A percentile compares a stretch with the other conserved stretches of the same genome.
Evolutionary conservation across 2,329 filamentous ascomycete species (phyloP).

Genomic region (Rachicladosporium sp.): DNA sequence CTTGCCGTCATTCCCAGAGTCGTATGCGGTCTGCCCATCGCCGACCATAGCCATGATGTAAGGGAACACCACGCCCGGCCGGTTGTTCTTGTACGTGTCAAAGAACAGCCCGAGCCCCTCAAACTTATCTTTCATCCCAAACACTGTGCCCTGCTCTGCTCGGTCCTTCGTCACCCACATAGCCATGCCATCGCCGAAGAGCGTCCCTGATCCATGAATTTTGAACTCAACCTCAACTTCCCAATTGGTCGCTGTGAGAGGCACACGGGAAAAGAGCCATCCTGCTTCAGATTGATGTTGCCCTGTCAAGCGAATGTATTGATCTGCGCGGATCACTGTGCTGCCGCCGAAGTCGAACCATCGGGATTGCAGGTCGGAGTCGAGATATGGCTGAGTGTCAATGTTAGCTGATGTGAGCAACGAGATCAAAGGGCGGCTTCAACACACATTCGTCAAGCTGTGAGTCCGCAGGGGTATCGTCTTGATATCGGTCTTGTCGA

Average conservation of each 20-base stretch:
- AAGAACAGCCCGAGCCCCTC: conserved; percentile 92
- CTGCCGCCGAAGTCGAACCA: conserved; percentile 99
- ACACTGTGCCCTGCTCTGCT: conserved; percentile 67
- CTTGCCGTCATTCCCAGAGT: conserved; percentile 92
- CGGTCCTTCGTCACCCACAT: conserved; percentile 97
- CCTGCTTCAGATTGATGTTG: conserved; percentile 83
- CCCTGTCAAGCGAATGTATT: conserved; percentile 83
- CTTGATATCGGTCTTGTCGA: conserved; percentile 18
- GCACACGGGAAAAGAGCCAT: conserved; percentile 88
- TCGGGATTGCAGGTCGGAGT: conserved; percentile 93
- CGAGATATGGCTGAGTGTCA: conserved; percentile 67
- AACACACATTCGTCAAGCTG: conserved; percentile 18
- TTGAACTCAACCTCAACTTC: conserved; percentile 95
- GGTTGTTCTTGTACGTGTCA: conserved; percentile 99
- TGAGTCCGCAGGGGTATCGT: conserved; percentile 25
- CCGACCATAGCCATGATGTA: conserved; percentile 98
- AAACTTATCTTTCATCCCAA: conserved; percentile 77
- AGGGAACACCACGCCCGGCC: conserved; percentile 87
- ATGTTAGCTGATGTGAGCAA: conserved; percentile 1
- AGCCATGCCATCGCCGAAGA: conserved; percentile 93
- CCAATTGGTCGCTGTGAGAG: conserved; percentile 96
- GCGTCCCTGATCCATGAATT: conserved; percentile 74
- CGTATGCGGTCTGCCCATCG: conserved; percentile 77
- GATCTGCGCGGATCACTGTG: conserved; percentile 65
- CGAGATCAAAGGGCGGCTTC: neutral